Evolutionary conservation across 148 eudicot species (phyloP).

Genomic region (Spergularia marina): DNA sequence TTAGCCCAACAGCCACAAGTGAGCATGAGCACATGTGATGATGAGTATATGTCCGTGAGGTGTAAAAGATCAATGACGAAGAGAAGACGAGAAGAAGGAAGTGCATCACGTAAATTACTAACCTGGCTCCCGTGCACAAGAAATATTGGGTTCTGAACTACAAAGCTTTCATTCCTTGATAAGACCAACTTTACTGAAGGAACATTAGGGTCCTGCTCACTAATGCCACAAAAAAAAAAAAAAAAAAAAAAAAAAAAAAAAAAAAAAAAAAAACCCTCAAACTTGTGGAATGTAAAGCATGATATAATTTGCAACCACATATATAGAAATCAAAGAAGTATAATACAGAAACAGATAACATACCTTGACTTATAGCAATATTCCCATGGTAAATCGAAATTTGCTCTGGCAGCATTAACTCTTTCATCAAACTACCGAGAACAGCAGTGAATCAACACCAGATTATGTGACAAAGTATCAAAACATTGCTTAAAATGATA

Average conservation of each 20-base stretch:
- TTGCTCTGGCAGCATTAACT: conserved; percentile 56
- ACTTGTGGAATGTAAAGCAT: conserved; percentile 4
- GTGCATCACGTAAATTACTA: conserved; percentile 21
- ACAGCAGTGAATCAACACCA: conserved; percentile 8
- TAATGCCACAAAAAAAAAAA: conserved; percentile 20
- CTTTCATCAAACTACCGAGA: conserved; percentile 69
- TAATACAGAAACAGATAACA: not conserved
- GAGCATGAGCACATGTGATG: too few species aligned
- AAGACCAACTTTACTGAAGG: conserved; percentile 63
- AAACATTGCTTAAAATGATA: conserved; percentile 2
- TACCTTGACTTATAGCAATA: conserved; percentile 84
- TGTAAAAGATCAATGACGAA: not conserved
- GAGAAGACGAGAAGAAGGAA: conserved; percentile 1
- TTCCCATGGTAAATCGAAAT: conserved; percentile 68
- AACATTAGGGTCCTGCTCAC: conserved; percentile 42
- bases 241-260: not conserved
- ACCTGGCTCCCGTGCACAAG: conserved; percentile 54
- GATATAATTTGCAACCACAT: not conserved
- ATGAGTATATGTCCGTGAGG: too few species aligned
- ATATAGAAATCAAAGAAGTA: not conserved
- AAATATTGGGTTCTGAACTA: conserved; percentile 56
- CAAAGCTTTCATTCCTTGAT: conserved; percentile 59
- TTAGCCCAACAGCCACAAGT: too few species aligned
- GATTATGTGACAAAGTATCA: not conserved
- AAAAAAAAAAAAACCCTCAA: conserved; percentile 9